Evolutionary conservation across 106 monocot species (phyloP), one percentile per base, ranked within the genome.

Genomic region (Triglochin maritima): DNA sequence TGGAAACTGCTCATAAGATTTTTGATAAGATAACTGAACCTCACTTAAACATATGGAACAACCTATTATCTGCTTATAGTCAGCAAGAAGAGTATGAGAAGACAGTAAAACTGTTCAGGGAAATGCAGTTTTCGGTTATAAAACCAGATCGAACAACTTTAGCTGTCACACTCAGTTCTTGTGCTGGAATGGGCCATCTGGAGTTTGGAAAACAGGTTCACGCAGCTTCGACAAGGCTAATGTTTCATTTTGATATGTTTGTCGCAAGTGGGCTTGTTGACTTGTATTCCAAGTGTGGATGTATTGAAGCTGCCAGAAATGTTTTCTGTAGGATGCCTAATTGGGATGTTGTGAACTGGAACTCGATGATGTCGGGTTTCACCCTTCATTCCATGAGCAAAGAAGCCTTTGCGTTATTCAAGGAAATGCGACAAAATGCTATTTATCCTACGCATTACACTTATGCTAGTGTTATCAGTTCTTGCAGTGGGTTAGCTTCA

Each of bases 311-410:
- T 17, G 90, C 87, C 46, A 74, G 73, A 61, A 54, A 44, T 1
- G 67, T 87, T 6, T 95, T 95, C 57, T 65, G 79, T 55, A 83
- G 72, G 53, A 85, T 83, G 87, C 51, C 49, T 0, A 79, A 85
- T 41, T 79, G 94, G 66, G 94, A 95, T 68, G 81, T 85, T 12
- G 87, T 95, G 7, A 75, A 83, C 66, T 95, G 94, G 94, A 95
- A 95, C 67, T 87, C 94, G 11, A 95, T 95, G 90, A 83, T 95
- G 13, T 74, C 85, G 3, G 90, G 84, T 6, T 83, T 90, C 17
- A 60, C 87, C 58, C 67, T 83, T 47, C 87, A 89, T 55, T 86
- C 86, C 59, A 56, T 78, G 29, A 77, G 77, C 14, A 79, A 67
- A 65, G 85, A 95, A 69, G 82, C 85, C 14, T 81, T 95, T 65